Evolutionary conservation across 495 filamentous ascomycete species (phyloP), one percentile per base, ranked within the genome.

Genomic region (Penicillium nucicola): DNA sequence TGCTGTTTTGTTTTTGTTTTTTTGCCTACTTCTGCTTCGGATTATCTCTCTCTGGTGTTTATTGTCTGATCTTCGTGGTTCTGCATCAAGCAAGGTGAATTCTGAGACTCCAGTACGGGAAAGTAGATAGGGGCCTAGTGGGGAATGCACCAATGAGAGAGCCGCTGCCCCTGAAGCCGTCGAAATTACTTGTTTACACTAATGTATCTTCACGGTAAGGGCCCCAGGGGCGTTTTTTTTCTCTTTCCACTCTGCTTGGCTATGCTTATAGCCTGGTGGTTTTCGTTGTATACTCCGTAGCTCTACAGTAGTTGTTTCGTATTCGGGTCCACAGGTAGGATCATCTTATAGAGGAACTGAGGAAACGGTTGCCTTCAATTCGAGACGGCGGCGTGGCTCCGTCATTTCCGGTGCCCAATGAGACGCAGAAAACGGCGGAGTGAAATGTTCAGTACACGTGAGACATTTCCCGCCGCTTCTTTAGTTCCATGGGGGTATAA

Each of bases 81-180:
- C 38, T 53, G 54, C 44, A 57, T 6, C 38, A 50, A 36, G 55
- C 45, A 58, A 58, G 55, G 55, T 7, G 23, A 45, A 37, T 25
- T 30, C 14, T 45, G 41, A 60, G 49, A 55, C 52, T 23, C 34
- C 30, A 10, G 25, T 9, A 2, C 18, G 19, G n/a, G n/a, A n/a
- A 45, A 63, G 62, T 64, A 45, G 66, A 60, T 66, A 70, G 67
- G 64, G 61, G 67, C 65, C 65, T 42, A 45, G 50, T 3, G 11
- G n/a, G n/a, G n/a, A 11, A 18, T 1, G 31, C 23, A 19, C 67
- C 67, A 70, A 67, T 69, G 37, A 53, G 0, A 5, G 4, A 1
- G 2, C 15, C 13, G 17, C 33, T 61, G 47, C 62, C 59, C 62
- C 62, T 65, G 62, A 65, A 37, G 34, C 42, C 50, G 52, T 50